Base-by-base conservation (phyloP, 2,329 filamentous ascomycete species). In the Aspergillus neoniger region DNA sequence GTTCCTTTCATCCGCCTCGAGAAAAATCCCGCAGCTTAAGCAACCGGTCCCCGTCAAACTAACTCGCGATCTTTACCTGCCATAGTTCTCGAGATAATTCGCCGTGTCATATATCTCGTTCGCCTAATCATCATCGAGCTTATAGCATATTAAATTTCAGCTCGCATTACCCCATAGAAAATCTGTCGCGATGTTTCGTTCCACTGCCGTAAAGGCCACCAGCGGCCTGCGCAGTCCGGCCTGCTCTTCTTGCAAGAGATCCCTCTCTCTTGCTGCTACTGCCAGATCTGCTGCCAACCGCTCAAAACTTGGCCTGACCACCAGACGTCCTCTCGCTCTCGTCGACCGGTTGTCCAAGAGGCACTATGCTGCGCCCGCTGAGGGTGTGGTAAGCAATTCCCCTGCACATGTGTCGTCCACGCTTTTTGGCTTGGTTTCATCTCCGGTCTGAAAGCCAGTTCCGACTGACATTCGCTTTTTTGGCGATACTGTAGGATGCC, bases 281-380 rank as follows among this genome's bases (percentile, higher is more conserved):
- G 67, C 69, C 61, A 70, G 70, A 64, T 66, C 61, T 63, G 66
- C 71, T 61, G 68, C 70, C 50, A 59, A 56, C 44, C 54, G 43
- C 67, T 74, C 74, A 63, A 74, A 72, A 63, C 69, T 77, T 57
- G 69, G 69, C 63, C 64, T 79, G 58, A 69, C 76, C 39, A 67
- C 74, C 48, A 72, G 78, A 61, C 77, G 77, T 62, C 77, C 78
- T 66, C 69, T 81, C 54, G 77, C 79, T 58, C 63, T 81, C 53
- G 70, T 79, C 62, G 72, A 75, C 60, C 72, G 71, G 43, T 65
- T 69, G 59, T 72, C 69, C 66, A 72, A 77, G 66, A 81, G 86
- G 66, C 73, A 74, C 62, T 88, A 89, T 83, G 86, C 86, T 57
- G 76, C 83, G 64, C 77, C 85, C 60, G 82, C 83, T 4, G 83